Percentiles rank a stretch among this genome's conserved stretches.
Conservation (phyloP, 1,284 basidiomycete species). For the Entoloma clypeatum region DNA sequence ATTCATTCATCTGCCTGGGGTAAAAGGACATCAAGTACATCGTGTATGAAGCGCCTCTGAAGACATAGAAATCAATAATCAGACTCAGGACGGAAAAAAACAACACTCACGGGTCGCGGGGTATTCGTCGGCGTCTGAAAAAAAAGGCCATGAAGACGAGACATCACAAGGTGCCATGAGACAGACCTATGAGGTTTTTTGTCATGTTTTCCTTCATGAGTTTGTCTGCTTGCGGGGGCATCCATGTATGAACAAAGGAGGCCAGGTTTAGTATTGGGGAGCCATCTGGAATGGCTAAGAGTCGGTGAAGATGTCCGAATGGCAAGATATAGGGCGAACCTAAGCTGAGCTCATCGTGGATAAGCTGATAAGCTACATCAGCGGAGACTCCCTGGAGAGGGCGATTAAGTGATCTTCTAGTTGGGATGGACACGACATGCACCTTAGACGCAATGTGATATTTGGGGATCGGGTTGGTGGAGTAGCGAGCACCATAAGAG, state of each 20-base stretch:
- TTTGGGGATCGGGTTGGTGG: constrained; percentile 61
- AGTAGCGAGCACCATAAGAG: constrained; percentile 64
- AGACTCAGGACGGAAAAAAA: background rate
- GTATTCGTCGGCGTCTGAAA: constrained; percentile 74
- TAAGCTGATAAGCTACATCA: constrained; percentile 71
- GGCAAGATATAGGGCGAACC: constrained; percentile 33
- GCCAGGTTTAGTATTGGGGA: constrained; percentile 81
- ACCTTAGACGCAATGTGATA: constrained; percentile 61
- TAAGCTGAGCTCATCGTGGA: constrained; percentile 80
- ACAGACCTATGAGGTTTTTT: constrained; percentile 77
- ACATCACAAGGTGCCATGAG: background rate
- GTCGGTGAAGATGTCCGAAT: background rate
- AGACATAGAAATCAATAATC: constrained; percentile 8
- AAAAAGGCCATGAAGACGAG: background rate
- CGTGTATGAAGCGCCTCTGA: constrained; percentile 75
- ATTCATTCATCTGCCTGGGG: background rate
- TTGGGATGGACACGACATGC: constrained; percentile 1
- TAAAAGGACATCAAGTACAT: constrained; percentile 38
- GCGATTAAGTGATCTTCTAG: constrained; percentile 3
- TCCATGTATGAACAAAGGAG: constrained; percentile 73
- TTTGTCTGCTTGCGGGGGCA: constrained; percentile 52
- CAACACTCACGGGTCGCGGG: constrained; percentile 66
- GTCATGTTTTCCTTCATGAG: constrained; percentile 82
- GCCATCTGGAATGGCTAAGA: constrained; percentile 53
- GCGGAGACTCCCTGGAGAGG: constrained; percentile 46